Conservation (phyloP, 495 filamentous ascomycete genomes). For the Talaromyces adpressus region DNA sequence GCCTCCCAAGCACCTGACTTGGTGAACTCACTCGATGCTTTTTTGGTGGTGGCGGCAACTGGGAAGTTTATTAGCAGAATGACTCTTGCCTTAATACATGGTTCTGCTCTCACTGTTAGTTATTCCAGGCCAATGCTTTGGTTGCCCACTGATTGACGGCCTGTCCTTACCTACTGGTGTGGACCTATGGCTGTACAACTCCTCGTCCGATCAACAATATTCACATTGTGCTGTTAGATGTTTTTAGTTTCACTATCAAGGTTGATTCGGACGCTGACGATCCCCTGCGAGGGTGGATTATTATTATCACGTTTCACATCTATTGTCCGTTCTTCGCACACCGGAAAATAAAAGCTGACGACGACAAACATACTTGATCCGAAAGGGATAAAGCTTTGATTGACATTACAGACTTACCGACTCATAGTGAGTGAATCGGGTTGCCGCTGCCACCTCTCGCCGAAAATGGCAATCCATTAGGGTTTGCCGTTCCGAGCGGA, state of each 20-base stretch:
- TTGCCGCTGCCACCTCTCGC: background rate
- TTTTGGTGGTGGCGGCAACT: background rate
- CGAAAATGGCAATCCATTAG: background rate
- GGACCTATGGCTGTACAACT: background rate
- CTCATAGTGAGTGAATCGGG: background rate
- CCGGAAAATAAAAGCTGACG: background rate
- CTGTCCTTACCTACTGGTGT: background rate
- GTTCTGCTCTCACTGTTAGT: background rate
- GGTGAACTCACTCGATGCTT: background rate
- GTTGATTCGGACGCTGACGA: background rate
- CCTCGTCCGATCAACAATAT: background rate
- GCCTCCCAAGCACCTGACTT: background rate
- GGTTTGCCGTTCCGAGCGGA: background rate
- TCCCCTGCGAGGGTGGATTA: background rate
- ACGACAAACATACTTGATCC: background rate
- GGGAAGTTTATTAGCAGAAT: background rate
- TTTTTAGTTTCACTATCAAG: background rate
- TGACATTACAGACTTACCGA: background rate
- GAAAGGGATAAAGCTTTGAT: background rate
- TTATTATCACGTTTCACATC: background rate
- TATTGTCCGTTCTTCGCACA: background rate
- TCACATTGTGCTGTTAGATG: background rate
- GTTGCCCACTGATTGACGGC: background rate
- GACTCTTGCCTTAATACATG: background rate
- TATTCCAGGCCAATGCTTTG: conserved; percentile 1